Percentiles rank a stretch among this genome's conserved stretches.
Evolutionary conservation across 2,329 filamentous ascomycete species (phyloP).

Genomic region (Zalaria obscura): DNA sequence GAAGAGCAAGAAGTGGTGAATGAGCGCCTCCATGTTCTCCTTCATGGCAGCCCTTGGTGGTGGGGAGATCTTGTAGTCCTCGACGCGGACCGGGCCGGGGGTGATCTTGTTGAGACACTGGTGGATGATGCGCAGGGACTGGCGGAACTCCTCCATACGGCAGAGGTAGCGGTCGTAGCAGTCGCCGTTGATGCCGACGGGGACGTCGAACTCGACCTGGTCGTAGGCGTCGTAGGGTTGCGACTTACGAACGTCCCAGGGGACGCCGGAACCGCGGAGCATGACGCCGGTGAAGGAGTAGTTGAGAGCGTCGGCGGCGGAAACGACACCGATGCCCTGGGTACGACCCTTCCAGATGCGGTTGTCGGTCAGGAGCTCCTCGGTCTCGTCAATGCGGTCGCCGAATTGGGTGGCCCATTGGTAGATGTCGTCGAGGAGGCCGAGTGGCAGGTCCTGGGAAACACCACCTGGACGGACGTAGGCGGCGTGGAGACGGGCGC

Average conservation of each 20-base stretch:
- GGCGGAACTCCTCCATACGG: constrained; percentile 99
- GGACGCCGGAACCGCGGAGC: constrained; percentile 90
- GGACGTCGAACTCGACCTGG: constrained; percentile 95
- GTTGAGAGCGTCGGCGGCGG: constrained; percentile 88
- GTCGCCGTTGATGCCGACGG: constrained; percentile 91
- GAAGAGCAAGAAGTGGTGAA: constrained; percentile 97
- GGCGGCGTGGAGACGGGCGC: constrained; percentile 90
- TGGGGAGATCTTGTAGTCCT: constrained; percentile 97
- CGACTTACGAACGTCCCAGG: constrained; percentile 93
- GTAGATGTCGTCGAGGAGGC: constrained; percentile 96
- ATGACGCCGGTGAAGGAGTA: constrained; percentile 95
- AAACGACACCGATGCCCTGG: constrained; percentile 80
- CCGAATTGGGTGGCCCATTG: constrained; percentile 99
- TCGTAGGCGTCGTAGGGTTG: constrained; percentile 97
- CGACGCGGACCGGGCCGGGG: constrained; percentile 78
- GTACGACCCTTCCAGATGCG: constrained; percentile 96
- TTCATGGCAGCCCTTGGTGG: constrained; percentile 98
- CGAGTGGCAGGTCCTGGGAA: constrained; percentile 84
- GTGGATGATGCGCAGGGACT: constrained; percentile 94
- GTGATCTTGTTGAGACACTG: constrained; percentile 99
- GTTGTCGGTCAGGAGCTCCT: constrained; percentile 97
- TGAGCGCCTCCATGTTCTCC: constrained; percentile 99
- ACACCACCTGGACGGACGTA: constrained; percentile 96
- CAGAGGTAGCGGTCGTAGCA: constrained; percentile 98
- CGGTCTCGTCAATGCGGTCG: constrained; percentile 96